Evolutionary conservation across 2,329 filamentous ascomycete species (phyloP), one percentile per base, ranked within the genome.

Genomic region (Scedosporium minutisporum): DNA sequence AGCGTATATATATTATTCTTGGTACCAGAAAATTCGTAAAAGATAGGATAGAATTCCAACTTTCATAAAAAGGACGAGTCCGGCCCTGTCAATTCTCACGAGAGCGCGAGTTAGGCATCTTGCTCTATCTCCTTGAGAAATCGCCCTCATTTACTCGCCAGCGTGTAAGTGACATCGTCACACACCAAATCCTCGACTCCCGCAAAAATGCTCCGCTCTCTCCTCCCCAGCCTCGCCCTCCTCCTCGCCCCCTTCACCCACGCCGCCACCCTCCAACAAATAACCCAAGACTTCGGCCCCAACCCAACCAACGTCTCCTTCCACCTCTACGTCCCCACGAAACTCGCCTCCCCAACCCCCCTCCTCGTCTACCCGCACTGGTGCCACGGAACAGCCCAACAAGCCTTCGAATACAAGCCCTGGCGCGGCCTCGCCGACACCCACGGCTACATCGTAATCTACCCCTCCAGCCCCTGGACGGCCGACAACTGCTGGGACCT

Each of bases 401-500:
- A 77, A 2, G 80, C 78, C 67, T 82, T 79, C 71, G 70, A 68
- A 3, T 76, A 75, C 38, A 81, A 80, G 5, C 79, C 80, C 12
- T 87, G 82, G 70, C 79, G 81, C 21, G 73, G 74, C 1, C 73
- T 84, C 10, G 80, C 84, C 5, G 79, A 81, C 64, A 68, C 74
- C 57, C 75, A 84, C 62, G 83, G 82, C 48, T 84, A 81, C 72
- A 80, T 86, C 63, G 69, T 72, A 61, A 76, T 77, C 67, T 78
- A 77, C 66, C 76, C 76, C 1, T 71, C 71, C 64, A 72, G 65
- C 58, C 74, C 73, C 18, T 74, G 73, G 64, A 67, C 66, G n/a
- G 72, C 69, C 14, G 75, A 76, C 65, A 74, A 73, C 66, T 86
- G 84, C 72, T 86, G 83, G 83, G 84, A 86, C 63, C 81, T 86